Percentiles rank a stretch among this genome's conserved stretches.
Evolutionary conservation across 2,329 filamentous ascomycete genomes (phyloP).

Genomic region (Arachnomyces sp.): DNA sequence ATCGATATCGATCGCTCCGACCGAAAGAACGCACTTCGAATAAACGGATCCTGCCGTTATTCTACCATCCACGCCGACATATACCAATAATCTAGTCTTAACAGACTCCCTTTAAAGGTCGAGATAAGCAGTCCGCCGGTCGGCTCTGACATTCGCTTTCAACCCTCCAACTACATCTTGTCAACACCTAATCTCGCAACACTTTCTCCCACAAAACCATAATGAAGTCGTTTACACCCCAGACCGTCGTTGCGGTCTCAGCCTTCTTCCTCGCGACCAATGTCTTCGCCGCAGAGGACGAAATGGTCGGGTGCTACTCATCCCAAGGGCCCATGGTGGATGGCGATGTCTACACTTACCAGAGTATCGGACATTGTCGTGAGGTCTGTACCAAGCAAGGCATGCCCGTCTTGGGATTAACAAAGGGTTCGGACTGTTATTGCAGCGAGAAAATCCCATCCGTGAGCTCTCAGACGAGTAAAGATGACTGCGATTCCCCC

Average conservation of each 20-base stretch:
- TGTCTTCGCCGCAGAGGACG: slow-evolving; percentile 12
- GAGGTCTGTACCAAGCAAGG: slow-evolving; percentile 39
- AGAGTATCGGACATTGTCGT: slow-evolving; percentile 50
- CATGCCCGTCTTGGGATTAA: slow-evolving; percentile 55
- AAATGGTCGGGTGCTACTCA: slow-evolving; percentile 43
- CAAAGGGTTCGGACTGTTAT: slow-evolving; percentile 56
- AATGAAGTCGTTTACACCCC: slow-evolving; percentile 23
- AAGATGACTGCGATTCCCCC: slow-evolving; percentile 53
- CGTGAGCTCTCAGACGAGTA: slow-evolving; percentile 43
- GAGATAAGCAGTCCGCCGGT: not conserved
- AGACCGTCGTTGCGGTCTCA: slow-evolving; percentile 19
- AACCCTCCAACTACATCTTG: not conserved
- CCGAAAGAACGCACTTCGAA: too few species aligned
- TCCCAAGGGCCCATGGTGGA: slow-evolving; percentile 39
- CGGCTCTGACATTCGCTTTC: too few species aligned
- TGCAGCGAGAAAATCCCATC: slow-evolving; percentile 65
- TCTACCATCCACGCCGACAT: too few species aligned
- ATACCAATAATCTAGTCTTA: too few species aligned
- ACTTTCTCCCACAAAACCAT: slow-evolving; percentile 6
- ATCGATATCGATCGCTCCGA: too few species aligned
- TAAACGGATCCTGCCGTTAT: too few species aligned
- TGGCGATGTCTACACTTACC: slow-evolving; percentile 43
- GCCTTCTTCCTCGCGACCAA: slow-evolving; percentile 18
- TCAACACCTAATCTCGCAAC: slow-evolving; percentile 1
- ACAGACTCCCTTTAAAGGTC: too few species aligned